Evolutionary conservation across 805 yeast species (phyloP).

Genomic region (Candida ponderosae): DNA sequence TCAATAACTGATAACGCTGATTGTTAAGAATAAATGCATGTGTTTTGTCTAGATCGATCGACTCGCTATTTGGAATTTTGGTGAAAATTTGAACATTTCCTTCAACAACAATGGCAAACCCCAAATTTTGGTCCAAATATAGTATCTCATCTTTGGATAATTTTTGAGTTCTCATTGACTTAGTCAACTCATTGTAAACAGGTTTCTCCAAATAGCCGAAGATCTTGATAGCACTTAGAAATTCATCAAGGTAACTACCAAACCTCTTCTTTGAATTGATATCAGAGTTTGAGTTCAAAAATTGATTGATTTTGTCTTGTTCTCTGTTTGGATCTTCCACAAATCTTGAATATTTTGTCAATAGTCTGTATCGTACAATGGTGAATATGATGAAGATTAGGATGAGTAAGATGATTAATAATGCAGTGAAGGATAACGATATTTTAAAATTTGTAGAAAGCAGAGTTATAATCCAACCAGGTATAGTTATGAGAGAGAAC

Average conservation of each 20-base stretch:
- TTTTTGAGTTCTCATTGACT: constrained; percentile 84
- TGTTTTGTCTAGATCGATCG: too few species aligned
- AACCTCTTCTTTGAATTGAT: constrained; percentile 29
- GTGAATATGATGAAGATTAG: constrained; percentile 31
- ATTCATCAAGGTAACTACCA: constrained; percentile 78
- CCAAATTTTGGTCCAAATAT: constrained; percentile 63
- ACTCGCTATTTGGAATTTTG: constrained; percentile 24
- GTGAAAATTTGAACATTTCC: constrained; percentile 80
- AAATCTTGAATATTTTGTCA: constrained; percentile 54
- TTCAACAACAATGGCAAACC: constrained; percentile 89
- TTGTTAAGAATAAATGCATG: constrained; percentile 44
- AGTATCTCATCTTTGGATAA: constrained; percentile 71
- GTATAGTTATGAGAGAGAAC: constrained; percentile 17
- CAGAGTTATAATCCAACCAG: constrained; percentile 20
- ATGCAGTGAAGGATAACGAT: constrained; percentile 41
- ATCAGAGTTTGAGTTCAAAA: constrained; percentile 20
- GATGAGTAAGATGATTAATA: constrained; percentile 26
- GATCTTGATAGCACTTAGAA: constrained; percentile 81
- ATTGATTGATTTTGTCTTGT: constrained; percentile 3
- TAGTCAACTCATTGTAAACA: constrained; percentile 88
- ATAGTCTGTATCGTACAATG: constrained; percentile 51
- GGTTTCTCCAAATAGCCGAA: constrained; percentile 89
- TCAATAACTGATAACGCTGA: constrained; percentile 63
- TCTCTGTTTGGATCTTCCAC: constrained; percentile 34
- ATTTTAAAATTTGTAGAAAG: constrained; percentile 40